A percentile compares a stretch with the other conserved stretches of the same genome.
phyloP scores from a whole-genome alignment of 805 yeast genomes.

The Cyberlindnera bimundalis region DNA sequence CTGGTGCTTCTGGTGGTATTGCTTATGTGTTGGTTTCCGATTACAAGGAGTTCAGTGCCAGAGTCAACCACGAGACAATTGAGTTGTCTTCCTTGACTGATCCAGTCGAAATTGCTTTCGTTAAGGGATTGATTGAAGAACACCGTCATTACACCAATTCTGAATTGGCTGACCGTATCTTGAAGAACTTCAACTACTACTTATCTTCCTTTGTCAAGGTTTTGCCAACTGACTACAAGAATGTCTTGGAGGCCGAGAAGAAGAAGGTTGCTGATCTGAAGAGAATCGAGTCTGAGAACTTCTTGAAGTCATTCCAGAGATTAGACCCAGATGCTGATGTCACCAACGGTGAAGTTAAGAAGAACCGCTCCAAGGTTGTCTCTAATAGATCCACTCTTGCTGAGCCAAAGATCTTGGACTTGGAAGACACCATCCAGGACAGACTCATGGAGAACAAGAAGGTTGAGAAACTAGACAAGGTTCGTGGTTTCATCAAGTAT shows the following conservation, averaged over 20 bases:
- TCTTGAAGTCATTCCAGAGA: slow-evolving; percentile 68
- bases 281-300: slow-evolving; percentile 52
- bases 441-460: slow-evolving; percentile 61
- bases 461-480: slow-evolving; percentile 66
- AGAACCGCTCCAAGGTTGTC: slow-evolving; percentile 20
- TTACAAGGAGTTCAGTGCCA: slow-evolving; percentile 73
- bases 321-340: slow-evolving; percentile 76
- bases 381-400: slow-evolving; percentile 33
- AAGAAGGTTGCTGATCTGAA: slow-evolving; percentile 63
- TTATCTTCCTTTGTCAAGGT: slow-evolving; percentile 90
- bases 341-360: slow-evolving; percentile 81
- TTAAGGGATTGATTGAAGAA: slow-evolving; percentile 90
- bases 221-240: slow-evolving; percentile 87
- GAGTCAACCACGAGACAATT: slow-evolving; percentile 78
- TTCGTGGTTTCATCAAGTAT: slow-evolving; percentile 92
- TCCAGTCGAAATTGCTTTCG: slow-evolving; percentile 89
- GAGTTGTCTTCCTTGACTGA: slow-evolving; percentile 75
- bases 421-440: slow-evolving; percentile 85
- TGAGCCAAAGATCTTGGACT: slow-evolving; percentile 86
- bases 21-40: slow-evolving; percentile 95
- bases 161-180: slow-evolving; percentile 78
- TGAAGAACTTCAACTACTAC: slow-evolving; percentile 83
- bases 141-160: slow-evolving; percentile 95
- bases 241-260: slow-evolving; percentile 75
- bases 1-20: slow-evolving; percentile 99